Evolutionary conservation across 768 basidiomycete species (phyloP).

Genomic region (Tulasnella calospora): DNA sequence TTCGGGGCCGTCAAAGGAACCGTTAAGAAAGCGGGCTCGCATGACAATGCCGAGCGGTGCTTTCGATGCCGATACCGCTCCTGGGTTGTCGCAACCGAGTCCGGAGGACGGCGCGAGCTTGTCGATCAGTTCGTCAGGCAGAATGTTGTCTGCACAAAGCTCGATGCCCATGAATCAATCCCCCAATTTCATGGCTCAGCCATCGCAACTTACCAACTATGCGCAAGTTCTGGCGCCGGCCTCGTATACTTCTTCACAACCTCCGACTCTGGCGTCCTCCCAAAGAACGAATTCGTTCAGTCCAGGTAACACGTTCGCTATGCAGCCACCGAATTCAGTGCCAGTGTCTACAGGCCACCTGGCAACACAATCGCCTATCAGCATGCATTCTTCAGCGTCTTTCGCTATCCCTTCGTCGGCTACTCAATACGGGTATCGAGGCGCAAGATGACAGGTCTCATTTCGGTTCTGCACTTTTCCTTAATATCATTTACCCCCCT

Average conservation of each 20-base stretch:
- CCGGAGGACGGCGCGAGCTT: neutral
- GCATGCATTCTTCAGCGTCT: neutral
- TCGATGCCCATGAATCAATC: neutral
- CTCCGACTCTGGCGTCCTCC: neutral
- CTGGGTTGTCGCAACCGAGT: neutral
- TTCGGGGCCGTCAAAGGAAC: neutral
- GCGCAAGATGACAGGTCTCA: neutral
- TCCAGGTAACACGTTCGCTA: neutral
- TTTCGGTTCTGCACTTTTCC: neutral
- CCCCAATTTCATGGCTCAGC: neutral
- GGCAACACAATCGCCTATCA: neutral
- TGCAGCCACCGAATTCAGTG: neutral
- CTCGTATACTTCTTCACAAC: neutral
- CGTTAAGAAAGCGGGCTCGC: neutral
- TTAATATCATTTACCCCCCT: neutral
- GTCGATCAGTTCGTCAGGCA: neutral
- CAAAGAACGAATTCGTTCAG: conserved; percentile 4
- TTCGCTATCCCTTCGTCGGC: conserved; percentile 1
- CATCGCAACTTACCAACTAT: neutral
- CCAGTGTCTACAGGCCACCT: neutral
- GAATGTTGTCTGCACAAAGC: neutral
- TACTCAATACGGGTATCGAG: neutral
- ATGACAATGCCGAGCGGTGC: neutral
- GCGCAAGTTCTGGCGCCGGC: neutral
- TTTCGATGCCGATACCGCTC: neutral